Evolutionary conservation across 2,329 filamentous ascomycete species (phyloP).

Genomic region (Diaporthe citri): DNA sequence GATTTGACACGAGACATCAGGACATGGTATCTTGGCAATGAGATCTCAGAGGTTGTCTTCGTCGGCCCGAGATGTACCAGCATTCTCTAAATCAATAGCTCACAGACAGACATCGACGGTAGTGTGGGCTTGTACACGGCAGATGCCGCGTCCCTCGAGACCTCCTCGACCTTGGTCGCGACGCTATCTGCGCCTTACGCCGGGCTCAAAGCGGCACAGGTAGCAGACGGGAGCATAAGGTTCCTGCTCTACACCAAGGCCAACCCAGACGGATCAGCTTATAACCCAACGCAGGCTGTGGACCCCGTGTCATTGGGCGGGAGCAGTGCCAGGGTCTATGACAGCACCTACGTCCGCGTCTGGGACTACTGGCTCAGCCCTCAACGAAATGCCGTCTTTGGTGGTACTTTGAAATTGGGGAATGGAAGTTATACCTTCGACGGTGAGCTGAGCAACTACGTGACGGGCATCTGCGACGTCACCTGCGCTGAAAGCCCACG

Average conservation of each 20-base stretch:
- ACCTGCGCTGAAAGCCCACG: conserved; percentile 5
- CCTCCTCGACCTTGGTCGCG: background rate
- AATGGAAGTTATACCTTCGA: conserved; percentile 5
- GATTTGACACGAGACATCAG: background rate
- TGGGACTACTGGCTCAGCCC: background rate
- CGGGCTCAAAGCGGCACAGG: background rate
- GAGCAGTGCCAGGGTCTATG: conserved; percentile 7
- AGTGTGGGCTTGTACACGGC: background rate
- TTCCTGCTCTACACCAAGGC: conserved; percentile 8
- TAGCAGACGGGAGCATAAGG: background rate
- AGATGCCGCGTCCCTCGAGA: background rate
- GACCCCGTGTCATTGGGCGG: background rate
- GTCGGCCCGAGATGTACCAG: background rate
- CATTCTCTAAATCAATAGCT: conserved; percentile 1
- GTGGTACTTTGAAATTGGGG: background rate
- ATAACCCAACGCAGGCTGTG: background rate
- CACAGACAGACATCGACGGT: background rate
- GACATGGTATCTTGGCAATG: conserved; percentile 5
- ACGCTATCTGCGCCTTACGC: conserved; percentile 1
- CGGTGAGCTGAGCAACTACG: conserved; percentile 5
- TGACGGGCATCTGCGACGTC: background rate
- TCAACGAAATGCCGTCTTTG: conserved; percentile 10
- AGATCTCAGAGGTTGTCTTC: conserved; percentile 5
- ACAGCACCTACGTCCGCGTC: conserved; percentile 5
- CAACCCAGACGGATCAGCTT: background rate